A percentile compares a stretch with the other conserved stretches of the same genome.
Evolutionary conservation across 768 basidiomycete genomes (phyloP).

Genomic region (Amanita phalloides): DNA sequence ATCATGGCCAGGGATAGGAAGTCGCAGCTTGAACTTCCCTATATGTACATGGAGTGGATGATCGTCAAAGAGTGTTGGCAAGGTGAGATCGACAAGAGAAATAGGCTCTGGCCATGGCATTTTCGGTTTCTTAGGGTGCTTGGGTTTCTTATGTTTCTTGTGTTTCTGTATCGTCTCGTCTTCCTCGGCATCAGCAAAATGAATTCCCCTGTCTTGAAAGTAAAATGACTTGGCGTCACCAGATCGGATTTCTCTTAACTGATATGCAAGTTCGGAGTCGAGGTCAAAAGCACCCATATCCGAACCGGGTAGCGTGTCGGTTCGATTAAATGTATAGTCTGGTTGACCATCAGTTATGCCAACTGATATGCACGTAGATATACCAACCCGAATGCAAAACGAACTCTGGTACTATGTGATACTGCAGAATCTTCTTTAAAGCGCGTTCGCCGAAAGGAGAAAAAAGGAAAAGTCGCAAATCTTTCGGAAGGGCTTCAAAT

Average conservation of each 20-base stretch:
- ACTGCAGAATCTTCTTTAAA: slow-evolving; percentile 44
- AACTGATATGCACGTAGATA: background rate
- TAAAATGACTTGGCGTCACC: background rate
- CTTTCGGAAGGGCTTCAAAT: slow-evolving; percentile 36
- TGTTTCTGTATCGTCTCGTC: background rate
- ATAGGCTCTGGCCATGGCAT: slow-evolving; percentile 17
- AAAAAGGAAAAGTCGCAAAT: slow-evolving; percentile 44
- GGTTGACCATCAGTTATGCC: background rate
- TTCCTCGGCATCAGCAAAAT: background rate
- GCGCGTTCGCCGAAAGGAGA: slow-evolving; percentile 43
- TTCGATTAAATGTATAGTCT: slow-evolving; percentile 5
- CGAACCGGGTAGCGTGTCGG: background rate
- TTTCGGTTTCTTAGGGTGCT: background rate
- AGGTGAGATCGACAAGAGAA: slow-evolving; percentile 21
- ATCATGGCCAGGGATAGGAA: slow-evolving; percentile 26
- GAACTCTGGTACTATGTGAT: slow-evolving; percentile 41
- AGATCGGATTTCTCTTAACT: background rate
- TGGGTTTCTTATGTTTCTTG: slow-evolving; percentile 1
- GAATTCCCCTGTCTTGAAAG: background rate
- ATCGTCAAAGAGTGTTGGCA: slow-evolving; percentile 32
- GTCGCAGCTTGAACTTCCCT: slow-evolving; percentile 30
- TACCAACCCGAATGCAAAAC: slow-evolving; percentile 40
- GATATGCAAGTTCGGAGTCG: background rate
- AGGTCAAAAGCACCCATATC: background rate
- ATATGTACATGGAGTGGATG: slow-evolving; percentile 35